These are phyloP conservation scores for Penicillium chermesinum DNA, from an alignment of 495 filamentous ascomycete species.

Conservation along the genomic window DNA sequence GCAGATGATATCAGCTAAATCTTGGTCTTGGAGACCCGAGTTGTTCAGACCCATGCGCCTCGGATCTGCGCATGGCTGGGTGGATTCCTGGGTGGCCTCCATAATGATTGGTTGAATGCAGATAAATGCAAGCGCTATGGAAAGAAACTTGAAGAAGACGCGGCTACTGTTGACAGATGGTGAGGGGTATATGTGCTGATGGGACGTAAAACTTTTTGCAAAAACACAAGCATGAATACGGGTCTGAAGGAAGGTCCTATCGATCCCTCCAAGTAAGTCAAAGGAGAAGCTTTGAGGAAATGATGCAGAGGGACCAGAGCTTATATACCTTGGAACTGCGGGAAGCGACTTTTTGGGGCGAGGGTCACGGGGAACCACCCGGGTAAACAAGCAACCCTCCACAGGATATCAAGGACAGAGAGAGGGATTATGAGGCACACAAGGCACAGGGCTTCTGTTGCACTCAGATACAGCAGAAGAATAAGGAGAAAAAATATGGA, in stretches of 20 bases:
- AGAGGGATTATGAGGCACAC: not conserved
- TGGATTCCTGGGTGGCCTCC: slow-evolving; percentile 62
- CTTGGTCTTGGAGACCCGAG: slow-evolving; percentile 72
- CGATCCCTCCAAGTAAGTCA: not conserved
- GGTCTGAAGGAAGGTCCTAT: not conserved
- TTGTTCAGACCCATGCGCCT: slow-evolving; percentile 68
- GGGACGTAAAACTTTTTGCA: slow-evolving; percentile 16
- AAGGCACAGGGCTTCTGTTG: not conserved
- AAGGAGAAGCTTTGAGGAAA: slow-evolving; percentile 1
- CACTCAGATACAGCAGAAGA: not conserved
- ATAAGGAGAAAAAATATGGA: not conserved
- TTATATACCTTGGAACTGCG: slow-evolving; percentile 15
- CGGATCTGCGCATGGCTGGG: slow-evolving; percentile 77
- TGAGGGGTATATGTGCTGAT: slow-evolving; percentile 22
- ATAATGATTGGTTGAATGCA: slow-evolving; percentile 17
- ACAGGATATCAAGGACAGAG: slow-evolving; percentile 3
- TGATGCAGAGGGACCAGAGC: slow-evolving; percentile 8
- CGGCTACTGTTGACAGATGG: slow-evolving; percentile 17
- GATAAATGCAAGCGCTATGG: slow-evolving; percentile 12
- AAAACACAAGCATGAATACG: slow-evolving; percentile 19
- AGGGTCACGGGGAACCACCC: slow-evolving; percentile 14
- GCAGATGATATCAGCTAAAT: slow-evolving; percentile 82
- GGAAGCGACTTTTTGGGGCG: not conserved
- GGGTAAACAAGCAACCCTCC: slow-evolving; percentile 10
- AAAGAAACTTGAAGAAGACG: slow-evolving; percentile 13